Base-by-base conservation (phyloP, 352 stramenopile genomes). In the Phytophthora sp. region DNA sequence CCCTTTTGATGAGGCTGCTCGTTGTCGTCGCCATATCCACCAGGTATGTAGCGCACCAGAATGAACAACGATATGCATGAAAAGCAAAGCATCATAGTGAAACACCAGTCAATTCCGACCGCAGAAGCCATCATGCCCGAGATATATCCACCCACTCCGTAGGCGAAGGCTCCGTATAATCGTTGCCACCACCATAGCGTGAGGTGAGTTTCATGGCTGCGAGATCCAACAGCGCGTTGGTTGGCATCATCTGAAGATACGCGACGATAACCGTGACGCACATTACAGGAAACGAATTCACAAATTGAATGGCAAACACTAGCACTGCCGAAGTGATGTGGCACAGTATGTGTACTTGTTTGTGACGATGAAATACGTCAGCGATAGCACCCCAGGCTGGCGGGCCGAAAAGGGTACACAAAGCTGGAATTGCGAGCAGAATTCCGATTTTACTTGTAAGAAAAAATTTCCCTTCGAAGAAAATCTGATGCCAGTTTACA, bases 391-490 rank as follows among this genome's bases (percentile, higher is more conserved):
- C 74, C 74, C 77, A 89, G 11, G 75, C 48, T 17, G 79, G 77
- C 23, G 79, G 77, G 0, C 64, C 67, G 4, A 87, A 21, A 24
- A 87, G 66, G 5, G 72, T 69, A 38, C 72, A 82, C 17, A 89
- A 34, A 27, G 69, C 66, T 17, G 74, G 74, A 21, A 89, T 71
- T 7, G 74, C 73, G 18, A 83, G 72, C 41, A 89, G 45, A 27
- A 85, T 59, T 43, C 76, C 76, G 37, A 84, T 86, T 58, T 86
- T 57, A 26, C 68, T 66, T 41, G 81, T 86, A 55, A 69, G 63
- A 38, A 83, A 84, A 13, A 45, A 24, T 12, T 34, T 28, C 11
- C 26, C 44, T 49, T 72, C 44, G 31, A 60, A 67, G 52, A 63
- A 72, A 38, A 72, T 64, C 63, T 72, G 9, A 7, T 27, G 23